These are phyloP conservation scores for Protomyces lactucae-debilis DNA, from an alignment of 1,139 yeast species.

Conservation along the genomic window DNA sequence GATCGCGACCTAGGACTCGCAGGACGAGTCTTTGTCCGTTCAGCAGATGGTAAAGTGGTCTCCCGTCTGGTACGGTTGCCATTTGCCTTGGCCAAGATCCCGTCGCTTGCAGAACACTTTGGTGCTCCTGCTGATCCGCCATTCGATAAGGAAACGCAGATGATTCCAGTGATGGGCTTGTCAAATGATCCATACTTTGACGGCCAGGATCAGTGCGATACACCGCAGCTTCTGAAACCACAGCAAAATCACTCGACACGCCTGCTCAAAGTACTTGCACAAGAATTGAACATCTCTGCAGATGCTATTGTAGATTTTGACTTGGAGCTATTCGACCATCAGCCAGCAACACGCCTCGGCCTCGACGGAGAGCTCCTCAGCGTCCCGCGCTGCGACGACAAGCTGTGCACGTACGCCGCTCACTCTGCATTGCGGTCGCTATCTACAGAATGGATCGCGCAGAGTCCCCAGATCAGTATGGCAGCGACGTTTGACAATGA, in stretches of 20 bases:
- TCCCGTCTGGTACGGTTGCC: slow-evolving; percentile 72
- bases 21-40: slow-evolving; percentile 72
- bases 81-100: slow-evolving; percentile 80
- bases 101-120: slow-evolving; percentile 91
- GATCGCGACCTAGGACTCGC: slow-evolving; percentile 90
- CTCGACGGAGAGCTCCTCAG: slow-evolving; percentile 83
- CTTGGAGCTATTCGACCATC: slow-evolving; percentile 75
- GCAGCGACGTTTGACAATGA: slow-evolving; percentile 89
- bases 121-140: slow-evolving; percentile 41
- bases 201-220: slow-evolving; percentile 3
- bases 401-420: slow-evolving; percentile 49
- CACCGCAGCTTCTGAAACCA: neutral
- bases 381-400: slow-evolving; percentile 86
- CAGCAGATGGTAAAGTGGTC: slow-evolving; percentile 43
- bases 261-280: slow-evolving; percentile 62
- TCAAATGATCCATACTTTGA: slow-evolving; percentile 35
- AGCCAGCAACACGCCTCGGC: slow-evolving; percentile 79
- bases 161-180: slow-evolving; percentile 83
- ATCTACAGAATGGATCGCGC: slow-evolving; percentile 39
- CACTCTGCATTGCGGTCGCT: slow-evolving; percentile 64
- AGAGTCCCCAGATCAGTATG: slow-evolving; percentile 52
- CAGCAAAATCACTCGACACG: slow-evolving; percentile 72
- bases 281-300: slow-evolving; percentile 52
- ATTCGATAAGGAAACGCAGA: slow-evolving; percentile 80
- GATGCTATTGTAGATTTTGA: slow-evolving; percentile 77